A percentile compares a stretch with the other conserved stretches of the same genome.
Conservation (phyloP, 139 green algal genomes). For the Monoraphidium neglectum region DNA sequence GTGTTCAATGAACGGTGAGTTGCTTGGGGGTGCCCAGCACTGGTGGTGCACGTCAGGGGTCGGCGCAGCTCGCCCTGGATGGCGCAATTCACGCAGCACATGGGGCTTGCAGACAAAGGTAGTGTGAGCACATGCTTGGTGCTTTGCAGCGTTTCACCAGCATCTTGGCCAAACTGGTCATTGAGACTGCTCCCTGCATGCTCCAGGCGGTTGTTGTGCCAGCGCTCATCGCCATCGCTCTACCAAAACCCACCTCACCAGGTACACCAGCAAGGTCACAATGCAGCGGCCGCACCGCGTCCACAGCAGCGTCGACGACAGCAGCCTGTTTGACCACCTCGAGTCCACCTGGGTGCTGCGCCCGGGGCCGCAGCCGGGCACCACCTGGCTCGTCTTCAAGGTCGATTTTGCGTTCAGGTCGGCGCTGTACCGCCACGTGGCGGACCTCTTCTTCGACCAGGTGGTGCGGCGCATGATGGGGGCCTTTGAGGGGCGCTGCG, state of each 20-base stretch:
- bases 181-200: background rate
- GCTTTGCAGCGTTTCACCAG: background rate
- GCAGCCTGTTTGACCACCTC: slow-evolving; percentile 85
- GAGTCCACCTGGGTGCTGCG: slow-evolving; percentile 71
- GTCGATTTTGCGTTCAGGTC: slow-evolving; percentile 92
- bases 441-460: slow-evolving; percentile 68
- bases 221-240: background rate
- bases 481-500: slow-evolving; percentile 87
- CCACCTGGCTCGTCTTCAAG: slow-evolving; percentile 76
- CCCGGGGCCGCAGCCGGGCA: slow-evolving; percentile 63
- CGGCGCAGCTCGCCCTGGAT: no score
- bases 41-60: no score
- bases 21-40: no score
- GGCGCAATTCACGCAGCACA: background rate
- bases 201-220: background rate
- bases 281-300: slow-evolving; percentile 55
- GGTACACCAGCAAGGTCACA: slow-evolving; percentile 79
- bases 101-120: background rate
- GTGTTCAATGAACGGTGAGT: slow-evolving; percentile 45
- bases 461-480: slow-evolving; percentile 86
- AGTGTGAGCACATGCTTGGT: background rate
- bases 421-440: slow-evolving; percentile 78
- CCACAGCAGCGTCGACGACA: slow-evolving; percentile 60
- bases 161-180: background rate
- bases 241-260: slow-evolving; percentile 25